Percentiles rank a stretch among this genome's conserved stretches.
phyloP scores from a whole-genome alignment of 257 asterid genomes.

The Solanum sparsipilum region DNA sequence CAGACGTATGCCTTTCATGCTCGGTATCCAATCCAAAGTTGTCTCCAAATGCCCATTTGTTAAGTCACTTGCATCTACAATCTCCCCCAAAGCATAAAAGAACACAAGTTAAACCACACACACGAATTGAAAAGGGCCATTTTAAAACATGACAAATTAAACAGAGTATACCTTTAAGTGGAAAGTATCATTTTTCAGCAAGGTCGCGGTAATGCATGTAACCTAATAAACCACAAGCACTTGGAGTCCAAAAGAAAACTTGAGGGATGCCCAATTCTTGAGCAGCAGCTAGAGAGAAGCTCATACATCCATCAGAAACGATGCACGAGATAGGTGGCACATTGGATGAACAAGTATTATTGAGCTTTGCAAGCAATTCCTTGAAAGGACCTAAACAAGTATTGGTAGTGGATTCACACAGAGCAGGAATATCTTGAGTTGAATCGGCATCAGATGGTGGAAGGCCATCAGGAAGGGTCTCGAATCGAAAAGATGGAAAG shows the following conservation, averaged over 20 bases:
- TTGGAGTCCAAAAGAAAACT: neutral
- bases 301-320: constrained; percentile 33
- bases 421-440: constrained; percentile 33
- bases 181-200: neutral
- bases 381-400: constrained; percentile 25
- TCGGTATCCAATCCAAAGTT: constrained; percentile 21
- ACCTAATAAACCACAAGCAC: constrained; percentile 7
- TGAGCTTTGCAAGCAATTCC: constrained; percentile 25
- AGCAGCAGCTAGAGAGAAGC: constrained; percentile 1
- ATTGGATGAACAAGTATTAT: constrained; percentile 1
- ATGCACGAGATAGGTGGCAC: constrained; percentile 32
- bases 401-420: constrained; percentile 12
- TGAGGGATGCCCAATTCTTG: too few relatives aligned
- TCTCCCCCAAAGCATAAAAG: neutral
- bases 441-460: constrained; percentile 26
- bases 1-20: constrained; percentile 22
- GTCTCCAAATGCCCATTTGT: constrained; percentile 41
- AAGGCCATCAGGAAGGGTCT: constrained; percentile 51
- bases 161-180: constrained; percentile 1
- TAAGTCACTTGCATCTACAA: constrained; percentile 21
- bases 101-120: neutral
- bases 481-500: constrained; percentile 22
- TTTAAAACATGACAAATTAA: neutral
- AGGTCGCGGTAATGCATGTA: neutral
- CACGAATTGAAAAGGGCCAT: too few relatives aligned